A percentile compares a stretch with the other conserved stretches of the same genome.
Evolutionary conservation across 768 basidiomycete species (phyloP).

Genomic region (Pholiota molesta): DNA sequence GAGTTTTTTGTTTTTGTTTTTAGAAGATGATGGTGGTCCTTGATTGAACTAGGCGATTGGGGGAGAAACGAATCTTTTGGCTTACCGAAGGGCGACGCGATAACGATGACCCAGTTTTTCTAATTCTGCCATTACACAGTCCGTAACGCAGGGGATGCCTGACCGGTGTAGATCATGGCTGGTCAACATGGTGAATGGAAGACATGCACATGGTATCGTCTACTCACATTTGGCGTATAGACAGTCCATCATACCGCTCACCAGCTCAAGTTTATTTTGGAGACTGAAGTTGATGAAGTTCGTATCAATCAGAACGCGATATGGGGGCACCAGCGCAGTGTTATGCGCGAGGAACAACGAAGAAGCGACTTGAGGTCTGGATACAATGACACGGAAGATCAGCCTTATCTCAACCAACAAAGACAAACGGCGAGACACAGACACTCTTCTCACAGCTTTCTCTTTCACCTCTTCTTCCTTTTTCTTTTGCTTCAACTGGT

Average conservation of each 20-base stretch:
- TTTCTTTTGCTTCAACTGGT: slow-evolving; percentile 86
- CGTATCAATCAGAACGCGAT: slow-evolving; percentile 96
- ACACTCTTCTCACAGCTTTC: slow-evolving; percentile 81
- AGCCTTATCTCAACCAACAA: neutral
- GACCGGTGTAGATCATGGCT: slow-evolving; percentile 2
- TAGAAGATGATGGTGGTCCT: neutral
- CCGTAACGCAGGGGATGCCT: slow-evolving; percentile 99
- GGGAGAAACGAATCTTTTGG: slow-evolving; percentile 7
- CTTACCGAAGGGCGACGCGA: slow-evolving; percentile 90
- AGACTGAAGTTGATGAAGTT: slow-evolving; percentile 99
- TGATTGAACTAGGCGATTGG: neutral
- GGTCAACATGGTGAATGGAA: slow-evolving; percentile 6
- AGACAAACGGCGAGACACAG: slow-evolving; percentile 33
- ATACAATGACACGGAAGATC: neutral
- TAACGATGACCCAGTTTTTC: slow-evolving; percentile 97
- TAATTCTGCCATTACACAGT: slow-evolving; percentile 97
- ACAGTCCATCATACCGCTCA: slow-evolving; percentile 99
- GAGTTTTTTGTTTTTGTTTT: slow-evolving; percentile 3
- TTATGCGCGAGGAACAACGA: slow-evolving; percentile 96
- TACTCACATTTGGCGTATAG: slow-evolving; percentile 91
- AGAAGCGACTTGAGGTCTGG: slow-evolving; percentile 83
- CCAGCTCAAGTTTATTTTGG: slow-evolving; percentile 95
- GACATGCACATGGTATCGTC: neutral
- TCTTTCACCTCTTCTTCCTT: slow-evolving; percentile 82
- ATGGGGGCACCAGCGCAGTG: slow-evolving; percentile 93